Conservation (phyloP, 306 rosid genomes). For the Vicia faba region DNA sequence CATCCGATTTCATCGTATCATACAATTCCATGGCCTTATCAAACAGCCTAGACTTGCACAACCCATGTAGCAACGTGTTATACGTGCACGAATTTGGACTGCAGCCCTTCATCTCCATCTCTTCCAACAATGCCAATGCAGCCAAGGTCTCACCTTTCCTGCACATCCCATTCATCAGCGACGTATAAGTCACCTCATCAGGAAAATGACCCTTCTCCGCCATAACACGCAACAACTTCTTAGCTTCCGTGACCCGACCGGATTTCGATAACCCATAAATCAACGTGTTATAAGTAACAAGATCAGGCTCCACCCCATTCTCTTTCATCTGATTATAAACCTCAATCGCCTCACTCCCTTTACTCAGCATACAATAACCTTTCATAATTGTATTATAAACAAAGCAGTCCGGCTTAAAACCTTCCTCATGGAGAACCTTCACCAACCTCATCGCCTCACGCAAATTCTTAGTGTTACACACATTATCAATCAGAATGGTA, state of each 20-base stretch:
- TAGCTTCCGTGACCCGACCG: slow-evolving; percentile 67
- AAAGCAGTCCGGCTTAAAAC: slow-evolving; percentile 81
- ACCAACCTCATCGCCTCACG: slow-evolving; percentile 70
- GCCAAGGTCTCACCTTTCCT: slow-evolving; percentile 65
- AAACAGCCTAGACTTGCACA: slow-evolving; percentile 70
- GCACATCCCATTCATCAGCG: slow-evolving; percentile 91
- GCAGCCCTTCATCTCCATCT: slow-evolving; percentile 78
- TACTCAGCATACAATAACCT: slow-evolving; percentile 74
- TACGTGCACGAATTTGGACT: slow-evolving; percentile 72
- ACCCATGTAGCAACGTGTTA: slow-evolving; percentile 77
- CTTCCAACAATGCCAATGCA: slow-evolving; percentile 65
- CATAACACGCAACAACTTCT: slow-evolving; percentile 70
- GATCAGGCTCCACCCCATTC: slow-evolving; percentile 82
- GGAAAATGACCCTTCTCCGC: slow-evolving; percentile 71
- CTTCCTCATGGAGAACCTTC: slow-evolving; percentile 62
- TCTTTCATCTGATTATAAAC: slow-evolving; percentile 81
- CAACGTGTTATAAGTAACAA: slow-evolving; percentile 78
- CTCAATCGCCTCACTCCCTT: slow-evolving; percentile 70
- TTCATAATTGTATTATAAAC: slow-evolving; percentile 83
- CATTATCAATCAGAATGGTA: slow-evolving; percentile 82
- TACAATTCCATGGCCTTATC: slow-evolving; percentile 75
- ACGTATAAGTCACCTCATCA: slow-evolving; percentile 75
- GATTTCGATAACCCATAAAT: slow-evolving; percentile 75
- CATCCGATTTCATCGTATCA: slow-evolving; percentile 57
- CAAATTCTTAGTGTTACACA: slow-evolving; percentile 69